A percentile compares a stretch with the other conserved stretches of the same genome.
Conservation (phyloP, 1,139 yeast genomes). For the Yamadazyma aaseri region DNA sequence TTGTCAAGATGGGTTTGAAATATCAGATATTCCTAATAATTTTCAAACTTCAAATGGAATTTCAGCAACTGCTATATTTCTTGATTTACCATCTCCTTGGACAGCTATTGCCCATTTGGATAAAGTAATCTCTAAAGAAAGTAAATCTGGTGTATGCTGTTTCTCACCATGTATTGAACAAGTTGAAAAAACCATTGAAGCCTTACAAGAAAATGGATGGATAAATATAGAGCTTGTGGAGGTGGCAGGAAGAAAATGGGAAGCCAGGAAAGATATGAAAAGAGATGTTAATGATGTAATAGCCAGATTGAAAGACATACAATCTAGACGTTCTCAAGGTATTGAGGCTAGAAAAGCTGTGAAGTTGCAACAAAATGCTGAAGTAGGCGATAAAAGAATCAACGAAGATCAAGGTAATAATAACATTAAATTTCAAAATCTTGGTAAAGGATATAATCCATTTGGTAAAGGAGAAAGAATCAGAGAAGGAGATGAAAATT, state of each 20-base stretch:
- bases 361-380: conserved; percentile 12
- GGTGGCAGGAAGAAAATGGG: conserved; percentile 83
- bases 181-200: conserved; percentile 80
- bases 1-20: conserved; percentile 78
- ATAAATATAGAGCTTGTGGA: conserved; percentile 91
- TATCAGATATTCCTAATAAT: conserved; percentile 38
- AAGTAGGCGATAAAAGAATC: conserved; percentile 19
- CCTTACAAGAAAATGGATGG: conserved; percentile 79
- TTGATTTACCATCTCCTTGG: conserved; percentile 98
- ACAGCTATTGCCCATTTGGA: conserved; percentile 80
- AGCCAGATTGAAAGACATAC: conserved; percentile 76
- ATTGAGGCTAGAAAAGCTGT: conserved; percentile 53
- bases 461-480: conserved; percentile 84
- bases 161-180: conserved; percentile 98
- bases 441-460: conserved; percentile 72
- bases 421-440: conserved; percentile 25
- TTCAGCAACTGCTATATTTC: conserved; percentile 70
- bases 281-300: conserved; percentile 79
- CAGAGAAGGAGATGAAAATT: conserved; percentile 80
- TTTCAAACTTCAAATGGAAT: conserved; percentile 29
- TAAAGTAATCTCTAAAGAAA: conserved; percentile 53
- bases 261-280: conserved; percentile 87
- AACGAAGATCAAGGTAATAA: conserved; percentile 18
- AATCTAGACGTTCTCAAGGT: conserved; percentile 71
- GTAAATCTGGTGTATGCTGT: conserved; percentile 75